phyloP scores from a whole-genome alignment of 225 moss, liverwort and hornwort genomes.

The Polytrichum formosum region DNA sequence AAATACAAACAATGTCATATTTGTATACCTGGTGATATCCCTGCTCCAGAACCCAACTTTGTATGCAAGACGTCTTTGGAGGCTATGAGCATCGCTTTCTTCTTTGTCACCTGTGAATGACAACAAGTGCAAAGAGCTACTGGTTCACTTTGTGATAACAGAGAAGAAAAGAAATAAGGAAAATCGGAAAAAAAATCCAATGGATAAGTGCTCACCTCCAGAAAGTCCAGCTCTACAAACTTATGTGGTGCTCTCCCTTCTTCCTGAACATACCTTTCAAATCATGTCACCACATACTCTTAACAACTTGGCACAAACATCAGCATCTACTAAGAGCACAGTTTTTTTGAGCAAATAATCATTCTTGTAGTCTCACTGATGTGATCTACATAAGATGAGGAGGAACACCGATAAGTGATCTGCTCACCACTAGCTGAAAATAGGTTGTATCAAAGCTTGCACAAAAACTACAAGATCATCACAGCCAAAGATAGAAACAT shows the following conservation, averaged over 20 bases:
- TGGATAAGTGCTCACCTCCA: slow-evolving; percentile 49
- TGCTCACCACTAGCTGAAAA: slow-evolving; percentile 82
- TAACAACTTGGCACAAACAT: too few relatives aligned
- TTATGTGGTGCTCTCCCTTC: slow-evolving; percentile 68
- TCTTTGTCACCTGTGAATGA: slow-evolving; percentile 71
- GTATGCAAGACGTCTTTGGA: slow-evolving; percentile 61
- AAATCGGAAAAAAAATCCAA: too few relatives aligned
- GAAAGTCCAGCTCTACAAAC: slow-evolving; percentile 87
- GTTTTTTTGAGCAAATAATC: too few relatives aligned
- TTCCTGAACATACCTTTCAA: slow-evolving; percentile 50
- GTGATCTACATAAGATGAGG: not conserved
- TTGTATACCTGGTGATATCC: slow-evolving; percentile 59
- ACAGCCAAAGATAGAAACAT: too few relatives aligned
- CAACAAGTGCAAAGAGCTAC: not conserved
- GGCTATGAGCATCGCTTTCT: slow-evolving; percentile 64
- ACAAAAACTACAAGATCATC: too few relatives aligned
- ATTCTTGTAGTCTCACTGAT: too few relatives aligned
- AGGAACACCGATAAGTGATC: slow-evolving; percentile 4
- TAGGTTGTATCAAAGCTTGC: slow-evolving; percentile 93
- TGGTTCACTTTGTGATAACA: not conserved
- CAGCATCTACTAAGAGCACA: too few relatives aligned
- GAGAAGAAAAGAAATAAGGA: not conserved
- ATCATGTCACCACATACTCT: slow-evolving; percentile 1
- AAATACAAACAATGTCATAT: not conserved
- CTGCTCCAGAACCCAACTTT: slow-evolving; percentile 52